Percentiles rank a stretch among this genome's conserved stretches.
Conservation (phyloP, 305 asterid species). For the Rubia peregrina region DNA sequence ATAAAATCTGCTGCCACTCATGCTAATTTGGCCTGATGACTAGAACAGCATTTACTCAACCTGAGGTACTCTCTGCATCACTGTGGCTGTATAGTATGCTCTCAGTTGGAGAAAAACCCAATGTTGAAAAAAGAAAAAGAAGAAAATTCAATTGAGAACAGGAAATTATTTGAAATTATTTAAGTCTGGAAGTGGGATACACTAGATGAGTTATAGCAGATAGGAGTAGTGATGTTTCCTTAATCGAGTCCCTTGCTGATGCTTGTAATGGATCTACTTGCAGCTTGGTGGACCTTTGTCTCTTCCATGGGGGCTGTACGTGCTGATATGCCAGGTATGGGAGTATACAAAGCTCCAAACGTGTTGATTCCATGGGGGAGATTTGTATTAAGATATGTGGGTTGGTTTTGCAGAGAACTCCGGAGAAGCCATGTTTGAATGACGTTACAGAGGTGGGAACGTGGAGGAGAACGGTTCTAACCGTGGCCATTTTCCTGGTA, state of each 20-base stretch:
- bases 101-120: neutral
- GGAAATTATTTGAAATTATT: neutral
- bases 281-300: constrained; percentile 98
- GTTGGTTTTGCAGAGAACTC: constrained; percentile 51
- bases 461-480: constrained; percentile 56
- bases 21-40: neutral
- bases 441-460: constrained; percentile 85
- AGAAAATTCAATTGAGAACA: neutral
- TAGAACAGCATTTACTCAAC: neutral
- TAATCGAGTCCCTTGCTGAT: neutral
- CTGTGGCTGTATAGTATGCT: neutral
- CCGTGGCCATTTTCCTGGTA: constrained; percentile 48
- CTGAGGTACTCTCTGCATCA: neutral
- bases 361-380: neutral
- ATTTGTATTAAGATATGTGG: neutral
- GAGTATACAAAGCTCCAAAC: neutral
- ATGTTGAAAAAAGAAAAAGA: neutral
- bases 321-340: constrained; percentile 82
- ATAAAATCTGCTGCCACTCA: neutral
- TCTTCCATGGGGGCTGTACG: constrained; percentile 96
- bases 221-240: neutral
- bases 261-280: constrained; percentile 1
- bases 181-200: neutral
- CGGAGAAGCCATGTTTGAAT: constrained; percentile 86
- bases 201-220: neutral